Conservation (phyloP, 2,329 filamentous ascomycete genomes). For the Aspergillus ustus region DNA sequence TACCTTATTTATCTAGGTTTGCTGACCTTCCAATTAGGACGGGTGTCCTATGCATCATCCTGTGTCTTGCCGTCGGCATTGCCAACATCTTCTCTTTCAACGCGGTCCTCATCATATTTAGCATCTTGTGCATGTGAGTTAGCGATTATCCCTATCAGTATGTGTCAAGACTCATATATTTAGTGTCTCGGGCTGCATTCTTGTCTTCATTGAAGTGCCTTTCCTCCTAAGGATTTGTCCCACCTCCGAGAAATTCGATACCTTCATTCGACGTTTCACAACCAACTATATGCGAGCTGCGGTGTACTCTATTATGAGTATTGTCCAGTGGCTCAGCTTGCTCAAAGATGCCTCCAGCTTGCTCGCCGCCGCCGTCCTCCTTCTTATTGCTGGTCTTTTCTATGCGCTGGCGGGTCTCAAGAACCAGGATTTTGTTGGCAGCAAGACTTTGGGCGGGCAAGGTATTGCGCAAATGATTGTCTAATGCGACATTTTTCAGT, state of each 20-base stretch:
- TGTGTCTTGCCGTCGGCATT: constrained; percentile 70
- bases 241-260: constrained; percentile 86
- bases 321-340: constrained; percentile 83
- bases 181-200: constrained; percentile 72
- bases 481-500: constrained; percentile 44
- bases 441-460: constrained; percentile 93
- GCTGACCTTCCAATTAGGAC: constrained; percentile 37
- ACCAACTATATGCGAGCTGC: constrained; percentile 96
- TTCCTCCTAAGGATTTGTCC: constrained; percentile 97
- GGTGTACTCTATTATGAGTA: constrained; percentile 80
- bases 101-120: constrained; percentile 63
- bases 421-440: constrained; percentile 58
- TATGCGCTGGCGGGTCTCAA: constrained; percentile 61
- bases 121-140: constrained; percentile 61
- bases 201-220: constrained; percentile 87
- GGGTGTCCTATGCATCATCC: constrained; percentile 64
- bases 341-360: constrained; percentile 69
- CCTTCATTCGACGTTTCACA: constrained; percentile 85
- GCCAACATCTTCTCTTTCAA: constrained; percentile 69
- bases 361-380: constrained; percentile 82
- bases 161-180: constrained; percentile 50
- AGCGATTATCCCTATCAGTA: neutral
- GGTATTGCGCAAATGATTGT: constrained; percentile 99
- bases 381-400: constrained; percentile 76
- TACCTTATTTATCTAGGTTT: neutral